Conservation (phyloP, 345 rosid species). For the Citropsis articulata region DNA sequence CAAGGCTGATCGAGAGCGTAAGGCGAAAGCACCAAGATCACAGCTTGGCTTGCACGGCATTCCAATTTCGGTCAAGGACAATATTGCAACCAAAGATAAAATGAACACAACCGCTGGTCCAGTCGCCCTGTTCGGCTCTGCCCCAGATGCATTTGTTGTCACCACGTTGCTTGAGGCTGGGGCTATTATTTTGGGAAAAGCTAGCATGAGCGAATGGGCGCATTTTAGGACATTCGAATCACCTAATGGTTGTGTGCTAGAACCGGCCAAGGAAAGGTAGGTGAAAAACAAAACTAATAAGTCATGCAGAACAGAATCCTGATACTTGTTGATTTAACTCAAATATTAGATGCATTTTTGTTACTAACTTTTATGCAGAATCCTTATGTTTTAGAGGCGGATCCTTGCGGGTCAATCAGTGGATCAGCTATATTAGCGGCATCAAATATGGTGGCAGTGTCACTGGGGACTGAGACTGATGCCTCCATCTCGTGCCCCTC, state of each 20-base stretch:
- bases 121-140: constrained; percentile 55
- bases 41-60: constrained; percentile 50
- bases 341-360: neutral
- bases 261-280: constrained; percentile 68
- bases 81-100: constrained; percentile 56
- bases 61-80: constrained; percentile 68
- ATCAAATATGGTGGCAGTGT: constrained; percentile 27
- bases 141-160: constrained; percentile 66
- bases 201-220: constrained; percentile 75
- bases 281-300: neutral
- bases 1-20: constrained; percentile 53
- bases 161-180: constrained; percentile 52
- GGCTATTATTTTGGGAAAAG: constrained; percentile 71
- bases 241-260: constrained; percentile 53
- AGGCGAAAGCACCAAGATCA: constrained; percentile 15
- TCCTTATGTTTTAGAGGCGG: constrained; percentile 8
- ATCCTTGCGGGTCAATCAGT: constrained; percentile 26
- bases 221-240: constrained; percentile 19
- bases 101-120: constrained; percentile 80
- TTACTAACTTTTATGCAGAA: constrained; percentile 11
- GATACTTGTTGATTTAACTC: too few relatives aligned
- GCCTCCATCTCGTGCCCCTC: constrained; percentile 25
- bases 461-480: constrained; percentile 23
- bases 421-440: constrained; percentile 29
- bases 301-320: too few relatives aligned